These are phyloP conservation scores for Obelidium mucronatum DNA, from an alignment of 192 early-diverging fungal species.

Conservation along the genomic window DNA sequence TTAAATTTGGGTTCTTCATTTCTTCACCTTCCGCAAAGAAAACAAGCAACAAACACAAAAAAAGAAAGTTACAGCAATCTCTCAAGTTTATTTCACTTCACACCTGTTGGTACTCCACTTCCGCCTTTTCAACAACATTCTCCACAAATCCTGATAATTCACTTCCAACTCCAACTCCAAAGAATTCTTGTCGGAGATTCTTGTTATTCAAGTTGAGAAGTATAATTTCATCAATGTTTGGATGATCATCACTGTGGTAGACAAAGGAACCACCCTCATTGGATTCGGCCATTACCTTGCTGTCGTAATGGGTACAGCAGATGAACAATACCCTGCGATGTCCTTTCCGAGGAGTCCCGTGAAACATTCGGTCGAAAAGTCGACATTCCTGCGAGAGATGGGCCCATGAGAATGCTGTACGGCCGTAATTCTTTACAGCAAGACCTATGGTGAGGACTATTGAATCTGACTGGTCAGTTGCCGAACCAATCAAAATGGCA, in stretches of 20 bases:
- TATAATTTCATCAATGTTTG: conserved; percentile 20
- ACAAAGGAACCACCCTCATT: background rate
- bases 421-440: conserved; percentile 18
- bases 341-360: conserved; percentile 1
- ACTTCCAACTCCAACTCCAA: no score
- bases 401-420: background rate
- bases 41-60: no score
- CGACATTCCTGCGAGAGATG: background rate
- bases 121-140: no score
- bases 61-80: no score
- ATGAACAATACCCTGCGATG: background rate
- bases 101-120: no score
- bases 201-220: conserved; percentile 3
- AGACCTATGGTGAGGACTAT: background rate
- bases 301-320: conserved; percentile 3
- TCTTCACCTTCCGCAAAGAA: no score
- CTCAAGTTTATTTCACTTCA: no score
- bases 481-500: background rate
- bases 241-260: background rate
- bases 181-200: no score
- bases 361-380: conserved; percentile 15
- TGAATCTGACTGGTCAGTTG: background rate
- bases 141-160: no score
- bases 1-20: no score
- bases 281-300: background rate